Percentiles rank a stretch among this genome's conserved stretches.
Conservation (phyloP, 768 basidiomycete species). For the Podaxis mareebaensis region DNA sequence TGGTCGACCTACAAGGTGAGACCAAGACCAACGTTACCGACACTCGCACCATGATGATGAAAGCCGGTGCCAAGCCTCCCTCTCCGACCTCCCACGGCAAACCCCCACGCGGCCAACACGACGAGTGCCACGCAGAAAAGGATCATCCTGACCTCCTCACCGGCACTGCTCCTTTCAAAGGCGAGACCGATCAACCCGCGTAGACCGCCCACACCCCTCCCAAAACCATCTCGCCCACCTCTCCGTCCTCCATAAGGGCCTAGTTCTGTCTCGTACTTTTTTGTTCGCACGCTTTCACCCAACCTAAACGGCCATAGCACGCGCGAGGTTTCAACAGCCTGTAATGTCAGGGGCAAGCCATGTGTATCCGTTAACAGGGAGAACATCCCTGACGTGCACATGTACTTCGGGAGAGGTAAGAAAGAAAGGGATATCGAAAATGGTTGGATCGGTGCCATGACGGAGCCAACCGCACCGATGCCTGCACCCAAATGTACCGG, state of each 20-base stretch:
- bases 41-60: conserved; percentile 3
- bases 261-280: conserved; percentile 40
- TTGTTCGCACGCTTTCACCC: conserved; percentile 37
- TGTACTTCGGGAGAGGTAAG: conserved; percentile 43
- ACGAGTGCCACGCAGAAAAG: conserved; percentile 52
- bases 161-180: conserved; percentile 60
- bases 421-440: conserved; percentile 32
- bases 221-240: conserved; percentile 25
- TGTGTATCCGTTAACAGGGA: conserved; percentile 61
- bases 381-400: conserved; percentile 54
- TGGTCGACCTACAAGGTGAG: background rate
- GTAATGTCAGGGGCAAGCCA: conserved; percentile 57
- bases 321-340: conserved; percentile 49
- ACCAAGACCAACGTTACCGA: conserved; percentile 2
- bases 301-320: conserved; percentile 51
- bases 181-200: conserved; percentile 45
- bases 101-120: conserved; percentile 51
- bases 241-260: conserved; percentile 34
- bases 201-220: conserved; percentile 40
- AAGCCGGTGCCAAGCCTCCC: background rate
- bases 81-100: conserved; percentile 28
- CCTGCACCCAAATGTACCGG: conserved; percentile 9
- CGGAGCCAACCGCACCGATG: conserved; percentile 10
- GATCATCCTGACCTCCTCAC: conserved; percentile 68
- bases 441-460: conserved; percentile 7